phyloP scores from a whole-genome alignment of 2,329 filamentous ascomycete genomes.

The Hymenoscyphus albidus region DNA sequence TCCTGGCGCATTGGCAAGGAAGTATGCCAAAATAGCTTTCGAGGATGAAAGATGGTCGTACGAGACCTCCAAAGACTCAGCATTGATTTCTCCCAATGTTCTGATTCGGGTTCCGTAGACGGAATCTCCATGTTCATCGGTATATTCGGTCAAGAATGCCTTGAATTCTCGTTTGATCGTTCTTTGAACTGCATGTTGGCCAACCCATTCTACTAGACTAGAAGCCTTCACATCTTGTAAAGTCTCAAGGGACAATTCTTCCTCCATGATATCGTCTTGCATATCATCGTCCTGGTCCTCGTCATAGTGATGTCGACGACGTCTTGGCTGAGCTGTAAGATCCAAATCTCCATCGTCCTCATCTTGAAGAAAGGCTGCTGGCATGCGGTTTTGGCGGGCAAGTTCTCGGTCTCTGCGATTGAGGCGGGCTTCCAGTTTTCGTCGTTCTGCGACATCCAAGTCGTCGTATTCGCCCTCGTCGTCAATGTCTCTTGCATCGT shows the following conservation, averaged over 20 bases:
- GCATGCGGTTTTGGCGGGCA: constrained; percentile 61
- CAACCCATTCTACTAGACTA: constrained; percentile 92
- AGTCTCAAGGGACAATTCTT: constrained; percentile 88
- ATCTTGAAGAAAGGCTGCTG: constrained; percentile 69
- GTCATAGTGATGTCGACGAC: constrained; percentile 85
- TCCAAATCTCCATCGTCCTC: constrained; percentile 80
- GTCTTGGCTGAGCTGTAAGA: constrained; percentile 77
- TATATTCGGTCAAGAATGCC: constrained; percentile 93
- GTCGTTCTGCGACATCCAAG: constrained; percentile 62
- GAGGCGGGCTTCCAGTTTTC: constrained; percentile 68
- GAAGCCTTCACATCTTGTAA: constrained; percentile 90
- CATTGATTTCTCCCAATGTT: constrained; percentile 94
- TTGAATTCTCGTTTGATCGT: constrained; percentile 97
- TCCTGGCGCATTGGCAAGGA: constrained; percentile 90
- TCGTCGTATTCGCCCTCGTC: constrained; percentile 73
- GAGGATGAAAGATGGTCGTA: constrained; percentile 87
- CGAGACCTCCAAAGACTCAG: constrained; percentile 92
- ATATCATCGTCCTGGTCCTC: constrained; percentile 92
- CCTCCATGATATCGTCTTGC: constrained; percentile 90
- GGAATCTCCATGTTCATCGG: constrained; percentile 80
- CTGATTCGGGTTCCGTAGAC: constrained; percentile 94
- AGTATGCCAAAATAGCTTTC: constrained; percentile 93
- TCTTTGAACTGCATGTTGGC: constrained; percentile 81
- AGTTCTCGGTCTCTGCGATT: constrained; percentile 72
- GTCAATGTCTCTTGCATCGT: constrained; percentile 69